Percentiles rank a stretch among this genome's conserved stretches.
These are phyloP conservation scores for Aspergillus ostianus DNA, from an alignment of 495 filamentous ascomycete species.

Conservation along the genomic window DNA sequence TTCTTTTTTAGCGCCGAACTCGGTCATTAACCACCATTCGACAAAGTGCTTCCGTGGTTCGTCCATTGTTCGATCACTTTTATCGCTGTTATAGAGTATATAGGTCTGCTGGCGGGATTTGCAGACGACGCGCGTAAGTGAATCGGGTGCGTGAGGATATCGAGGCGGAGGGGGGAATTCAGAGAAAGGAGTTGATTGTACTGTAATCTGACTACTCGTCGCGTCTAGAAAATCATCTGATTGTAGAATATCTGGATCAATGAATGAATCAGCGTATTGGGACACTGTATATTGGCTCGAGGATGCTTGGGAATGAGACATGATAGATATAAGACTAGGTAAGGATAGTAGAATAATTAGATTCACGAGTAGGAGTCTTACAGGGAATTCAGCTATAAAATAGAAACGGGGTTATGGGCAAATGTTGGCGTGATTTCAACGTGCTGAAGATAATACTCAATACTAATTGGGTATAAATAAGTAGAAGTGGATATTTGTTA, in stretches of 20 bases:
- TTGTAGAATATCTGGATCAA: constrained; percentile 7
- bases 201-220: neutral
- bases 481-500: constrained; percentile 1
- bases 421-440: neutral
- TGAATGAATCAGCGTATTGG: constrained; percentile 1
- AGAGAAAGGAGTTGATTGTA: constrained; percentile 2
- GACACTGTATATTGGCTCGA: constrained; percentile 4
- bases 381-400: neutral
- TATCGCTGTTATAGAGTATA: constrained; percentile 3
- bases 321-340: constrained; percentile 1
- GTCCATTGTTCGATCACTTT: neutral
- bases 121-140: neutral
- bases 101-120: neutral
- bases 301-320: constrained; percentile 6
- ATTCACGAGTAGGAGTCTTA: neutral
- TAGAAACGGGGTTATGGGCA: constrained; percentile 1
- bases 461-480: constrained; percentile 1
- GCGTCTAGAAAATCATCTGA: constrained; percentile 8
- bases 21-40: neutral
- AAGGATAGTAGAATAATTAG: neutral
- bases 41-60: neutral
- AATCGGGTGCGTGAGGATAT: constrained; percentile 4
- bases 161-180: neutral
- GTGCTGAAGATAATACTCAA: constrained; percentile 2
- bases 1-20: neutral